Base-by-base conservation (phyloP, 257 asterid genomes). In the Solanum tarijense region DNA sequence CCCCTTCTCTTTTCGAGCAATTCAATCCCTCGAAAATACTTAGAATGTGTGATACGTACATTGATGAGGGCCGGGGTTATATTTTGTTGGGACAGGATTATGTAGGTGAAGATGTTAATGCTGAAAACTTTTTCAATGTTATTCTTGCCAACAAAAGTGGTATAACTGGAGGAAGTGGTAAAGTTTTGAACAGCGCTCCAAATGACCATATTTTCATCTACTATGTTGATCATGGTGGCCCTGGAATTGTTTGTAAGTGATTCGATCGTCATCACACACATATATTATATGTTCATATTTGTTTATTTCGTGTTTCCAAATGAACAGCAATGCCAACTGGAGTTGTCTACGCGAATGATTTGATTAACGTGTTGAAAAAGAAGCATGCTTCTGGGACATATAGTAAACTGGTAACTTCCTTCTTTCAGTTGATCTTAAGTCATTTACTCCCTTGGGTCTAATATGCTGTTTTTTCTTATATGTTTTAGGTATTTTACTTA, bases 191-290 rank as follows among this genome's bases (percentile, higher is more conserved):
- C 48, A 97, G 99, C 41, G 96, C 97, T 75, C 98, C 98, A 32
- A 91, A 96, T 83, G 99, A 97, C 90, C 97, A 93, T 79, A 93
- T 97, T 85, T 96, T 97, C 90, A 78, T 97, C 78, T 97, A 91
- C 89, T 97, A 96, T 88, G 84, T 98, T 5, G 99, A 97, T 90
- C 99, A 96, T 86, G 99, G 99, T 79, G 98, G 98, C 76, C 98
- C 99, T 87, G 99, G 99, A n/a, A 93, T 96, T 13, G 97, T 97
- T 74, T 98, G 99, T 97, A 62, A 89, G 98, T 89, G 31, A 3
- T 12, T 41, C 29, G 29, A 9, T 60, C 68, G 29, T 27, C 5
- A 66, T 52, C 72, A 66, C 13, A 32, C 5, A 9, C 23, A 48
- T 5, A 5, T 2, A 52, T 52, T 48, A 48, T 48, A 52, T n/a